phyloP scores from a whole-genome alignment of 2,329 filamentous ascomycete species.

The Fonsecaea nubica region DNA sequence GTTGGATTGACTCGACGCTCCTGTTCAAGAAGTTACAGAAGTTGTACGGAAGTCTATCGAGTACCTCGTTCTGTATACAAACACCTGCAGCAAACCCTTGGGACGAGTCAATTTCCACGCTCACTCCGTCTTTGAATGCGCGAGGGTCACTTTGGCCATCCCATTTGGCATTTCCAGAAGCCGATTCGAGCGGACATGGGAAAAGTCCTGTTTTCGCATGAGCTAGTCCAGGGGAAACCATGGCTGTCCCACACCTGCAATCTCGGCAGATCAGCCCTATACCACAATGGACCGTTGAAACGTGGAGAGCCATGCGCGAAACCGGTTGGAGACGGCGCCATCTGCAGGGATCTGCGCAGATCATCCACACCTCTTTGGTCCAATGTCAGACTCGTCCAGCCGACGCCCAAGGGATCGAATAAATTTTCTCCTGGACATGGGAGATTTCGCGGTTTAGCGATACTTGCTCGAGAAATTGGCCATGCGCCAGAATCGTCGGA shows the following conservation, averaged over 20 bases:
- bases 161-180: slow-evolving; percentile 5
- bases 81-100: background rate
- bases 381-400: background rate
- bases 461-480: slow-evolving; percentile 15
- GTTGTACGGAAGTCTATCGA: background rate
- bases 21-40: background rate
- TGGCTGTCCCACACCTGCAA: background rate
- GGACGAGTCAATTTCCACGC: background rate
- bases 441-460: slow-evolving; percentile 18
- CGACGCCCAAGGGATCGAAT: slow-evolving; percentile 2
- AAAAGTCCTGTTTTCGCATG: slow-evolving; percentile 3
- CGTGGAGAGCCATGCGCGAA: slow-evolving; percentile 16
- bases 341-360: slow-evolving; percentile 25
- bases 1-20: background rate
- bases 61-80: background rate
- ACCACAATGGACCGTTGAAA: slow-evolving; percentile 23
- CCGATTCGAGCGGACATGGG: slow-evolving; percentile 5
- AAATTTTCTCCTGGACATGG: slow-evolving; percentile 3
- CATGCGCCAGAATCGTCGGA: background rate
- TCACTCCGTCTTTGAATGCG: background rate
- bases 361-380: slow-evolving; percentile 6
- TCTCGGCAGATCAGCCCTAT: slow-evolving; percentile 17
- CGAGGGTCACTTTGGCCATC: background rate
- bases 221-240: background rate
- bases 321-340: slow-evolving; percentile 17